Conservation (phyloP, 345 rosid genomes). For the Heritiera fomes region DNA sequence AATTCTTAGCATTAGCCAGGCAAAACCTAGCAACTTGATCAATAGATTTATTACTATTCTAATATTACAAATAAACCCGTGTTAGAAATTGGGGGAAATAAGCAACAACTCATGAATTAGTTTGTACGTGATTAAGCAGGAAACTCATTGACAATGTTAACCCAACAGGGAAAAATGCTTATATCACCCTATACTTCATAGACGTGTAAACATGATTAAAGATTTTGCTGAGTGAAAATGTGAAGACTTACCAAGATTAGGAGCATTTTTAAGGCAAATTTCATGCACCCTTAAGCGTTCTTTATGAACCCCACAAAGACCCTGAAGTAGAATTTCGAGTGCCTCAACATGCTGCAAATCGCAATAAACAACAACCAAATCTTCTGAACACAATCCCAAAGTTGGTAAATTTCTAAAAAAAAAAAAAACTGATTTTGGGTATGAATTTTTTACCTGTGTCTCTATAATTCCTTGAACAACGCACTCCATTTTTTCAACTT, state of each 20-base stretch:
- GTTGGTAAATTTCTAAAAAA: neutral
- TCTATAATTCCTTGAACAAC: slow-evolving; percentile 78
- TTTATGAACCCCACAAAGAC: slow-evolving; percentile 94
- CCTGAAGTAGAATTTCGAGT: slow-evolving; percentile 96
- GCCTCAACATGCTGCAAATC: slow-evolving; percentile 87
- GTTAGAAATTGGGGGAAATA: neutral
- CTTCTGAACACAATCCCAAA: neutral
- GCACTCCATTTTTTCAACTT: slow-evolving; percentile 53
- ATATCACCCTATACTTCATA: neutral
- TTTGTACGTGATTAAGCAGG: neutral
- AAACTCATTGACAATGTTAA: neutral
- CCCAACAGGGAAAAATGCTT: neutral
- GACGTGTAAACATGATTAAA: neutral
- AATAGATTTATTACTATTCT: neutral
- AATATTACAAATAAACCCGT: neutral
- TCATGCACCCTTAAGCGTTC: slow-evolving; percentile 89
- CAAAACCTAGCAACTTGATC: neutral
- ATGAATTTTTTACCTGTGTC: slow-evolving; percentile 47
- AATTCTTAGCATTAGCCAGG: slow-evolving; percentile 1
- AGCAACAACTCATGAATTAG: neutral
- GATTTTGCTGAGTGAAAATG: neutral
- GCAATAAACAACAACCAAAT: neutral
- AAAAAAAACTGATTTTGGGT: neutral
- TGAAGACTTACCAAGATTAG: slow-evolving; percentile 60
- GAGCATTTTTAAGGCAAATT: slow-evolving; percentile 72